Base-by-base conservation (phyloP, 192 early-diverging fungal genomes). In the Backusella westeae region DNA sequence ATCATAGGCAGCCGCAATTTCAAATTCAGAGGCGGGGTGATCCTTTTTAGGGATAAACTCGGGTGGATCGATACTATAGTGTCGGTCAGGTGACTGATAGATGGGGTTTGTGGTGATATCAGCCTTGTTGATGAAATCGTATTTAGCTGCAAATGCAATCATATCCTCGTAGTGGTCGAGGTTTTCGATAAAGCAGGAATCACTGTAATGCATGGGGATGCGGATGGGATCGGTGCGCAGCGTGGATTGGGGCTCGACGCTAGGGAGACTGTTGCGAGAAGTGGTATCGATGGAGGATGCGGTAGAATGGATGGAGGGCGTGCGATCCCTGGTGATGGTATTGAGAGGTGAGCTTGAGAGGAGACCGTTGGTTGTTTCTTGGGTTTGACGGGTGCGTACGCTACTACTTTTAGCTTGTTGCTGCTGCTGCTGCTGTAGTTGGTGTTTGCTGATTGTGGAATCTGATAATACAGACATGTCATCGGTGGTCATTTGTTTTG, bases 221-320 rank as follows among this genome's bases (percentile, higher is more conserved):
- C 84, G 82, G 35, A 90, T 87, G 0, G 86, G 87, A 15, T 88
- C 84, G 1, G 84, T 81, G 26, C 88, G 85, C 1, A 90, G 68
- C 39, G 68, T 15, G 78, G 77, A 49, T 65, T 80, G 78, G 3
- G 81, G 41, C 34, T 86, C 85, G 56, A 74, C 0, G 38, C 39
- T 41, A 1, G 56, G 77, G 38, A 56, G 23, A 5, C 36, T 41
- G 15, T 6, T 36, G 8, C 70, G 21, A 29, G 23, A 14, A 0
- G 26, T 52, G 15, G 74, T 80, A 34, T 71, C 75, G 3, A 77
- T 59, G 12, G 76, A 71, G 15, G 79, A 76, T 23, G 79, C 63
- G 6, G 67, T 83, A 1, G 82, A 83, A 26, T 83, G 78, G 53
- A 83, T 70, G 1, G 82, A 83, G 6, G 78, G 63, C 1, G 78